These are phyloP conservation scores for Leishmania arabica DNA, from an alignment of 208 protist species.

Conservation along the genomic window DNA sequence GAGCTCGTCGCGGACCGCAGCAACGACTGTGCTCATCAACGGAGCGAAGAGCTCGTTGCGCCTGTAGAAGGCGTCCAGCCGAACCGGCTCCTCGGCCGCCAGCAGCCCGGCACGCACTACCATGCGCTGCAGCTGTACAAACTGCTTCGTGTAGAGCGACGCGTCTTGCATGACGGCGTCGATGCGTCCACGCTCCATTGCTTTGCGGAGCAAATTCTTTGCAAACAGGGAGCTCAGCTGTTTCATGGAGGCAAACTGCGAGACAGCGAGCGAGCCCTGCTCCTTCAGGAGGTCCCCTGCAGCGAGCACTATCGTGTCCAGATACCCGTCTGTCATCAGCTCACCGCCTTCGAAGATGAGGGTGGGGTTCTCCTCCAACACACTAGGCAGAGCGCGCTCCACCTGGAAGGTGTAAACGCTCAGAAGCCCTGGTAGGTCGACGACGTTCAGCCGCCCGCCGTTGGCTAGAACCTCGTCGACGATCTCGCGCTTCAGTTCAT, in stretches of 20 bases:
- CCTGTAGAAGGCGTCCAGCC: conserved; percentile 58
- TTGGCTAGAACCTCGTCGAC: conserved; percentile 77
- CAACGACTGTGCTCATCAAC: conserved; percentile 46
- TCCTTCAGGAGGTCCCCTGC: conserved; percentile 63
- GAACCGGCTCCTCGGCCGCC: conserved; percentile 58
- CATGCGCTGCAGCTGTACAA: conserved; percentile 63
- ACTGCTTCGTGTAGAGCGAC: conserved; percentile 72
- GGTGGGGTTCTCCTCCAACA: conserved; percentile 53
- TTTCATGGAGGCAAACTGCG: conserved; percentile 60
- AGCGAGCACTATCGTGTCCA: conserved; percentile 49
- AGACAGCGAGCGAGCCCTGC: conserved; percentile 61
- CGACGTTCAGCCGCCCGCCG: conserved; percentile 73
- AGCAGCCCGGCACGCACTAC: conserved; percentile 70
- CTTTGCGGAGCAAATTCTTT: conserved; percentile 46
- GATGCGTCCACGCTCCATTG: conserved; percentile 40
- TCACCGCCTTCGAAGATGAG: conserved; percentile 64
- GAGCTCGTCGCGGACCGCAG: conserved; percentile 39
- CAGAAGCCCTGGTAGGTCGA: conserved; percentile 69
- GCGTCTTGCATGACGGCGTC: conserved; percentile 50
- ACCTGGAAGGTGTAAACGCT: conserved; percentile 70
- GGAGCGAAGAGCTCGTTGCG: conserved; percentile 57
- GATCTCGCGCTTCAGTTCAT: conserved; percentile 76
- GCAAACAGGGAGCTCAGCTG: conserved; percentile 71
- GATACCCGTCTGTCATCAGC: conserved; percentile 69
- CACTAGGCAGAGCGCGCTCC: conserved; percentile 65